Evolutionary conservation across 2,329 filamentous ascomycete species (phyloP).

Genomic region (Xylariaceae sp.): DNA sequence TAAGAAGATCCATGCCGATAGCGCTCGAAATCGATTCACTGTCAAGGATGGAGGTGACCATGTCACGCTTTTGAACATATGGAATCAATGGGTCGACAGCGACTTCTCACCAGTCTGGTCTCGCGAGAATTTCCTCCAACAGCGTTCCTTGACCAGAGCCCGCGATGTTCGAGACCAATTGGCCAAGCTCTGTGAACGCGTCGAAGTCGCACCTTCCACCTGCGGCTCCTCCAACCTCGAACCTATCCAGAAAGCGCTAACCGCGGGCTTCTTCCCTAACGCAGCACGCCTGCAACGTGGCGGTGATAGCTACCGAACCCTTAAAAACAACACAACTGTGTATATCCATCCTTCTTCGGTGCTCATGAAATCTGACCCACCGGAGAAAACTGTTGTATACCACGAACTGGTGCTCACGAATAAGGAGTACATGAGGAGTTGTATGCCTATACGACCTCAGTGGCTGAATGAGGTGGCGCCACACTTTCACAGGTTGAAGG

Average conservation of each 20-base stretch:
- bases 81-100: constrained; percentile 90
- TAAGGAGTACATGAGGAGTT: constrained; percentile 90
- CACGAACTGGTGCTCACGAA: constrained; percentile 78
- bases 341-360: constrained; percentile 89
- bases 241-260: constrained; percentile 84
- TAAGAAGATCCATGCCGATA: constrained; percentile 95
- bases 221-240: constrained; percentile 69
- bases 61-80: constrained; percentile 84
- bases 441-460: constrained; percentile 77
- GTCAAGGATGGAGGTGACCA: constrained; percentile 90
- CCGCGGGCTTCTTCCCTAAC: constrained; percentile 92
- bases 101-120: constrained; percentile 88
- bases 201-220: constrained; percentile 74
- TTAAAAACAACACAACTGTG: constrained; percentile 86
- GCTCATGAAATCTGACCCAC: constrained; percentile 73
- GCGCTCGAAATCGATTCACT: constrained; percentile 83
- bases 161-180: constrained; percentile 92
- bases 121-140: constrained; percentile 90
- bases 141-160: constrained; percentile 81
- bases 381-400: constrained; percentile 79
- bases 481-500: constrained; percentile 91
- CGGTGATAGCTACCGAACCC: constrained; percentile 84
- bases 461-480: constrained; percentile 90
- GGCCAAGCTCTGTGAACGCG: constrained; percentile 85
- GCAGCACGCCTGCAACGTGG: constrained; percentile 79